These are phyloP conservation scores for Elymus sibiricus DNA, from an alignment of 176 grass and related monocot species.

Conservation along the genomic window DNA sequence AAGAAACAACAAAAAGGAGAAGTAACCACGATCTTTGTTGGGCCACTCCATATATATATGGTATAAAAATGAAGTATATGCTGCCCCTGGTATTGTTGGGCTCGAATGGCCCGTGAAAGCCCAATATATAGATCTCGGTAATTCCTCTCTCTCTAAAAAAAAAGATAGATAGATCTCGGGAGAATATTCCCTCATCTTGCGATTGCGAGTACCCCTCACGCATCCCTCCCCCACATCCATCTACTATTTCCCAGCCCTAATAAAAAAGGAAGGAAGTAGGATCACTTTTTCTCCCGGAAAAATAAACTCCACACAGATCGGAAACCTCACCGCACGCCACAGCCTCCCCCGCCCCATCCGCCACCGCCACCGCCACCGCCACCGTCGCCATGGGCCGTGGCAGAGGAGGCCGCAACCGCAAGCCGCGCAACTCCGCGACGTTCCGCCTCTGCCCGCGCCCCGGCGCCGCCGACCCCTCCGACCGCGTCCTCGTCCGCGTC, in stretches of 20 bases:
- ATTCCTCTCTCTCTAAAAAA: too few relatives aligned
- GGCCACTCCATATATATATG: too few relatives aligned
- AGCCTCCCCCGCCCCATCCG: neutral
- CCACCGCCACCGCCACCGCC: neutral
- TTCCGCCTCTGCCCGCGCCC: constrained; percentile 81
- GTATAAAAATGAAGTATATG: too few relatives aligned
- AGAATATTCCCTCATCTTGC: neutral
- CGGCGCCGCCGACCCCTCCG: constrained; percentile 42
- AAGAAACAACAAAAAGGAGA: too few relatives aligned
- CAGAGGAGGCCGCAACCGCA: constrained; percentile 48
- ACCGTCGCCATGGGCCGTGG: constrained; percentile 5
- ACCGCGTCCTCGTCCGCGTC: constrained; percentile 82
- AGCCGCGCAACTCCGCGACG: constrained; percentile 67
- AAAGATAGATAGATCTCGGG: too few relatives aligned
- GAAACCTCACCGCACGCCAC: neutral
- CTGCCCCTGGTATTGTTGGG: neutral
- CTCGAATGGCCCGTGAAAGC: neutral
- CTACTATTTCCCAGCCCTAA: neutral
- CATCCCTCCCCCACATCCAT: neutral
- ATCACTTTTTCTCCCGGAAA: neutral
- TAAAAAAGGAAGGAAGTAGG: too few relatives aligned
- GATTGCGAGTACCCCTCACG: neutral
- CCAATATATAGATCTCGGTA: neutral
- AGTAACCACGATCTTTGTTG: too few relatives aligned
- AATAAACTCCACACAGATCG: neutral